These are phyloP conservation scores for Nitzschia putrida DNA, from an alignment of 108 stramenopile genomes.

Conservation along the genomic window DNA sequence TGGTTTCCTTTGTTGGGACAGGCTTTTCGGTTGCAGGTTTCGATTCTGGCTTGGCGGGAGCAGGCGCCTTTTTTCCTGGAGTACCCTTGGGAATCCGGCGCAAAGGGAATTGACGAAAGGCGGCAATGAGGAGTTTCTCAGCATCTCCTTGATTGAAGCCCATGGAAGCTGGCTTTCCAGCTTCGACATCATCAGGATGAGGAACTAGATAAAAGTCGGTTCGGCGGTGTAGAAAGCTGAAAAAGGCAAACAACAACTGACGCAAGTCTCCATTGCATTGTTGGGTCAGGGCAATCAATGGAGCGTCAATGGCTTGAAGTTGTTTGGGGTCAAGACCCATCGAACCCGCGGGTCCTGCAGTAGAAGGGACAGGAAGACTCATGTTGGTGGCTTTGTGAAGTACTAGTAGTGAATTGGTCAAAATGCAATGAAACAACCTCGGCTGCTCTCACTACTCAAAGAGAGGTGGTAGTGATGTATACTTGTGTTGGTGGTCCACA, in stretches of 20 bases:
- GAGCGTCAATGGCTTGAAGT: conserved; percentile 58
- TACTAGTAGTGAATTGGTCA: too few species aligned
- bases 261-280: conserved; percentile 70
- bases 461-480: too few species aligned
- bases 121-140: conserved; percentile 75
- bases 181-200: conserved; percentile 56
- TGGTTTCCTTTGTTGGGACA: conserved; percentile 1
- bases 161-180: conserved; percentile 42
- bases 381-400: conserved; percentile 12
- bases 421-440: too few species aligned
- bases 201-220: conserved; percentile 87
- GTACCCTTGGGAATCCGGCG: conserved; percentile 53
- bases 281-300: conserved; percentile 73
- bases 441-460: too few species aligned
- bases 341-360: not conserved
- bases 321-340: conserved; percentile 21
- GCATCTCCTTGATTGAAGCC: conserved; percentile 86
- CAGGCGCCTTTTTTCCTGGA: conserved; percentile 6
- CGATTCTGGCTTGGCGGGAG: conserved; percentile 8
- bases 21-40: conserved; percentile 15
- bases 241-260: conserved; percentile 72
- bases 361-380: conserved; percentile 57
- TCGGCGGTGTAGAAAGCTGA: conserved; percentile 80
- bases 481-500: too few species aligned
- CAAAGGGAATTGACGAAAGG: conserved; percentile 85